Conservation (phyloP, 2,329 filamentous ascomycete genomes). For the Amylocarpus encephaloides region DNA sequence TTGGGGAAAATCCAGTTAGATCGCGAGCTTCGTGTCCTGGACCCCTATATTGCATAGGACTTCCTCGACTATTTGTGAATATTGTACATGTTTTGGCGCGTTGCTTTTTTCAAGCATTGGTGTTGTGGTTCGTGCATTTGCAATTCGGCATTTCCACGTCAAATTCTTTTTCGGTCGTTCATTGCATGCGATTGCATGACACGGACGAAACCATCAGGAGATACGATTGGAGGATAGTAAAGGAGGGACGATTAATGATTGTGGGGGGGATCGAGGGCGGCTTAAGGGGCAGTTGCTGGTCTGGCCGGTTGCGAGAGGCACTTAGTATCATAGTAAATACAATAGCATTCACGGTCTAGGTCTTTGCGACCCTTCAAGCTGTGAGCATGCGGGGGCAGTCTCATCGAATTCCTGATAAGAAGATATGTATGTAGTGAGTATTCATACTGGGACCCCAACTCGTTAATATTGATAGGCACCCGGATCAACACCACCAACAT, state of each 20-base stretch:
- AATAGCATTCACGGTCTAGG: neutral
- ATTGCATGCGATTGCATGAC: neutral
- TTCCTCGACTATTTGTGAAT: constrained; percentile 20
- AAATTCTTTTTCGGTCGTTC: neutral
- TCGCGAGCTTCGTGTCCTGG: constrained; percentile 7
- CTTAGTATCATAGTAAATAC: constrained; percentile 4
- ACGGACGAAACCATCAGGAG: neutral
- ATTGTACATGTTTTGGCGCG: constrained; percentile 24
- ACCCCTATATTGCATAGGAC: neutral
- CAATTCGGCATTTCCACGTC: constrained; percentile 15
- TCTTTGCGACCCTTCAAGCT: neutral
- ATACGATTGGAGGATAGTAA: constrained; percentile 1
- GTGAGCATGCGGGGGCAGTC: neutral
- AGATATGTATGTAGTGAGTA: no score
- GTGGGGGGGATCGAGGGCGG: neutral
- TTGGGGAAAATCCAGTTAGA: neutral
- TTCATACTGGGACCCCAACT: no score
- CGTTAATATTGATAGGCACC: no score
- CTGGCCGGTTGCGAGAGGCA: neutral
- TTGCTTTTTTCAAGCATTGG: constrained; percentile 30
- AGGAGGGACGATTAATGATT: constrained; percentile 3
- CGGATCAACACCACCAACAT: no score
- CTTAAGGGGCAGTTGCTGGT: neutral
- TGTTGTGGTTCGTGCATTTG: constrained; percentile 28
- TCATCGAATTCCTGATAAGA: no score